Evolutionary conservation across 1,284 basidiomycete genomes (phyloP).

Genomic region (Ustilago sp.): DNA sequence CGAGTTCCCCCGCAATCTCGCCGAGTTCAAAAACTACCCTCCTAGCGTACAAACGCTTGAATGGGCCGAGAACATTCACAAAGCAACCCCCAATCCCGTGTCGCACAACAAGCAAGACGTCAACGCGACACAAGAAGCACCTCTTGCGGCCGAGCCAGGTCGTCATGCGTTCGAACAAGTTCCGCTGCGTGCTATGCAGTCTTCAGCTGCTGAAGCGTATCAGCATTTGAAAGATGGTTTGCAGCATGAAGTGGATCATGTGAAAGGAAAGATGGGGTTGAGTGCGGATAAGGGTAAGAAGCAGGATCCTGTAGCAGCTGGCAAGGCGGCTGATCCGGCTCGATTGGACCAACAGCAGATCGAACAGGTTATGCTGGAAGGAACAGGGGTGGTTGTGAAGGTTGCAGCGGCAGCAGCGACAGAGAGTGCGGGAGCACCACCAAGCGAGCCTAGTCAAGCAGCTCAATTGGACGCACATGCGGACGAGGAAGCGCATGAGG

Average conservation of each 20-base stretch:
- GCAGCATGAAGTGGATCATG: slow-evolving; percentile 34
- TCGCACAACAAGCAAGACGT: background rate
- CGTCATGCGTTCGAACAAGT: slow-evolving; percentile 49
- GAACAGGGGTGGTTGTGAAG: slow-evolving; percentile 39
- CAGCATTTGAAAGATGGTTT: slow-evolving; percentile 32
- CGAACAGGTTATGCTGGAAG: slow-evolving; percentile 56
- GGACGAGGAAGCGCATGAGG: slow-evolving; percentile 48
- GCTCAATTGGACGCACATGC: slow-evolving; percentile 38
- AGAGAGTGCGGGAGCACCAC: background rate
- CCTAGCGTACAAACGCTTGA: slow-evolving; percentile 47
- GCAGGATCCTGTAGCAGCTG: slow-evolving; percentile 22
- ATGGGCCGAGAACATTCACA: slow-evolving; percentile 16
- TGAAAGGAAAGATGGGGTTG: slow-evolving; percentile 34
- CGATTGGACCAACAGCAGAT: slow-evolving; percentile 59
- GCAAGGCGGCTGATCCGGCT: slow-evolving; percentile 34
- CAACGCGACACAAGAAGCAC: slow-evolving; percentile 20
- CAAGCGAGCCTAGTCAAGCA: slow-evolving; percentile 18
- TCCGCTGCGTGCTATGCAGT: slow-evolving; percentile 38
- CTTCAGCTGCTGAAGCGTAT: slow-evolving; percentile 24
- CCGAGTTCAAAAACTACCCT: slow-evolving; percentile 49
- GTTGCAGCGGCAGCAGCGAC: background rate
- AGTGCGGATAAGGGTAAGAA: background rate
- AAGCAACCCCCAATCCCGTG: background rate
- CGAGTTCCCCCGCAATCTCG: slow-evolving; percentile 55
- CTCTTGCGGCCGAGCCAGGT: slow-evolving; percentile 39